Percentiles rank a stretch among this genome's conserved stretches.
These are phyloP conservation scores for Chlamydomonas reinhardtii DNA, from an alignment of 163 green algal species.

Conservation along the genomic window DNA sequence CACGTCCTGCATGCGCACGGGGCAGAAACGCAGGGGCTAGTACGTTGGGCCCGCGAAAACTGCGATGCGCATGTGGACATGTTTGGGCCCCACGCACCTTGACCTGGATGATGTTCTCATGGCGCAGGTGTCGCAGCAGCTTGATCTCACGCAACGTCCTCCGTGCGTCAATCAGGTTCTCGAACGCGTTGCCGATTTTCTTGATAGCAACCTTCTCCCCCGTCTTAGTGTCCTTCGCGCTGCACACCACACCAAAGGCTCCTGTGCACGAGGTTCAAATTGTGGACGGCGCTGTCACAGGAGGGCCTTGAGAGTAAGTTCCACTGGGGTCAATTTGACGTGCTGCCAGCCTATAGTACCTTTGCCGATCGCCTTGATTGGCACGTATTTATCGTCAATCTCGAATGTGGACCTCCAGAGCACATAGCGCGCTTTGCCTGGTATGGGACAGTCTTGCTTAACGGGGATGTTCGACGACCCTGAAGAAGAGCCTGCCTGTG, in stretches of 20 bases:
- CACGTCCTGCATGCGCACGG: constrained; percentile 68
- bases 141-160: constrained; percentile 95
- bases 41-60: too few relatives aligned
- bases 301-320: too few relatives aligned
- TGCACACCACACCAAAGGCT: constrained; percentile 97
- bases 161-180: constrained; percentile 94
- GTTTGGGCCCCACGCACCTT: constrained; percentile 39
- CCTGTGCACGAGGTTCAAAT: constrained; percentile 83
- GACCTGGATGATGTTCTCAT: constrained; percentile 96
- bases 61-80: too few relatives aligned
- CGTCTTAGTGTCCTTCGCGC: constrained; percentile 80
- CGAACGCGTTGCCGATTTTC: constrained; percentile 97
- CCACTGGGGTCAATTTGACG: too few relatives aligned
- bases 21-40: too few relatives aligned
- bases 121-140: constrained; percentile 90
- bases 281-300: too few relatives aligned
- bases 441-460: constrained; percentile 58
- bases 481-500: background rate
- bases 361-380: constrained; percentile 93
- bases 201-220: constrained; percentile 97
- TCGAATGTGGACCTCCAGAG: constrained; percentile 84
- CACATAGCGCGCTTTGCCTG: constrained; percentile 74
- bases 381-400: constrained; percentile 84
- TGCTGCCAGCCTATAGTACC: constrained; percentile 52
- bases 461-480: constrained; percentile 61